phyloP scores from a whole-genome alignment of 148 eudicot genomes.

The Diospyros kaki region DNA sequence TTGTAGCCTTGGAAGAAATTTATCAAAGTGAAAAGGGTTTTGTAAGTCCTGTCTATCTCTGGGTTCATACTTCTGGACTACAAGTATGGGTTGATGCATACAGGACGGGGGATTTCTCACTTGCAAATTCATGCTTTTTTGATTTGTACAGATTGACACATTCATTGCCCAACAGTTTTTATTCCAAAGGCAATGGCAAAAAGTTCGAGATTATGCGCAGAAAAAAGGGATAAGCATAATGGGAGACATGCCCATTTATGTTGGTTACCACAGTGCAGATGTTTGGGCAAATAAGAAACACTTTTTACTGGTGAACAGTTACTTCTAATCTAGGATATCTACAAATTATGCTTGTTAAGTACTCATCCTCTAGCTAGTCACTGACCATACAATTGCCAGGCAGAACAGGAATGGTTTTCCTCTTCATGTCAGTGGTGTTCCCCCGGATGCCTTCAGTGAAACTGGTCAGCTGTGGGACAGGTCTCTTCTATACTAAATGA shows the following conservation, averaged over 20 bases:
- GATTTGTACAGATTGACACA: constrained; percentile 61
- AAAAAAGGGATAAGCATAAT: constrained; percentile 75
- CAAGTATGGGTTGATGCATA: neutral
- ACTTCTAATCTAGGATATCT: neutral
- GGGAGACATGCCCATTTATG: constrained; percentile 99
- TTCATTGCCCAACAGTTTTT: constrained; percentile 90
- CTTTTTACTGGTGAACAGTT: constrained; percentile 66
- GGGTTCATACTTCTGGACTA: neutral
- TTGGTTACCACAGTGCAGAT: constrained; percentile 98
- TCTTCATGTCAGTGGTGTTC: constrained; percentile 90
- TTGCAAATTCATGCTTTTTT: constrained; percentile 19
- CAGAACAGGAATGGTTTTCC: constrained; percentile 92
- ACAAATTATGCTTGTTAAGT: constrained; percentile 1
- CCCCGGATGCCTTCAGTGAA: constrained; percentile 98
- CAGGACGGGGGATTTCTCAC: constrained; percentile 7
- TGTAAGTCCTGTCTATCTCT: constrained; percentile 43
- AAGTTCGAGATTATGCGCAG: constrained; percentile 70
- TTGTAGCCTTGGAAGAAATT: constrained; percentile 75
- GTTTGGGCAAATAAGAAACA: constrained; percentile 93
- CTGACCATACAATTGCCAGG: constrained; percentile 26
- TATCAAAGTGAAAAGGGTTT: constrained; percentile 68
- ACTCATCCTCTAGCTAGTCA: constrained; percentile 6
- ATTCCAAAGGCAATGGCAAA: constrained; percentile 95
- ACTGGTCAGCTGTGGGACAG: constrained; percentile 99
- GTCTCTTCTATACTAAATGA: constrained; percentile 24